These are phyloP conservation scores for Pseudogymnoascus sp. DNA, from an alignment of 2,329 filamentous ascomycete genomes.

Conservation along the genomic window DNA sequence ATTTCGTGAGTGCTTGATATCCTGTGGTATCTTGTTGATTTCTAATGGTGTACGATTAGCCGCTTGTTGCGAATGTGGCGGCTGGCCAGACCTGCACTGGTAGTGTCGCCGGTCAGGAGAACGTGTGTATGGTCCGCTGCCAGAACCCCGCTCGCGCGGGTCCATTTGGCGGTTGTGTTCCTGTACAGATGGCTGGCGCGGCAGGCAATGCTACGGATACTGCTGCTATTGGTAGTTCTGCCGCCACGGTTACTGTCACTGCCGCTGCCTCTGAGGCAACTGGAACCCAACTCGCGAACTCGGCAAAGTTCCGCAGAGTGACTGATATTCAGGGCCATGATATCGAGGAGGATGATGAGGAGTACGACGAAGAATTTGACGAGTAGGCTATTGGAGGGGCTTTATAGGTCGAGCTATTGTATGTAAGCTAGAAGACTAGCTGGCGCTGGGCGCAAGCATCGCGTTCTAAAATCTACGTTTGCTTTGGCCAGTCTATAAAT, in stretches of 20 bases:
- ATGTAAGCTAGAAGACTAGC: neutral
- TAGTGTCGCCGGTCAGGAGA: constrained; percentile 48
- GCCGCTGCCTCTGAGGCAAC: neutral
- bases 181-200: constrained; percentile 39
- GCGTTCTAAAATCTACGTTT: neutral
- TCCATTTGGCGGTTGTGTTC: constrained; percentile 54
- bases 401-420: neutral
- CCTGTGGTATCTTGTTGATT: neutral
- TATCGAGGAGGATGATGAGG: neutral
- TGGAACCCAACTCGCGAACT: neutral
- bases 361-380: neutral
- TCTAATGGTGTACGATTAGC: constrained; percentile 25
- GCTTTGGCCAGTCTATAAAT: neutral
- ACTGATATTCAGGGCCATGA: neutral
- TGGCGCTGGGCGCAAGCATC: neutral
- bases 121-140: constrained; percentile 56
- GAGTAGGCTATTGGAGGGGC: neutral
- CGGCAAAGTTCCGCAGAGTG: neutral
- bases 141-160: constrained; percentile 52
- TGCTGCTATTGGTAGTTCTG: constrained; percentile 10
- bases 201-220: constrained; percentile 13
- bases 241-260: neutral
- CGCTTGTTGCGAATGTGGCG: constrained; percentile 51
- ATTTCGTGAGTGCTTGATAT: constrained; percentile 26
- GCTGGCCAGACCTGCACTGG: constrained; percentile 50